These are phyloP conservation scores for Coemansia aciculifera DNA, from an alignment of 192 early-diverging fungal genomes.

Conservation along the genomic window DNA sequence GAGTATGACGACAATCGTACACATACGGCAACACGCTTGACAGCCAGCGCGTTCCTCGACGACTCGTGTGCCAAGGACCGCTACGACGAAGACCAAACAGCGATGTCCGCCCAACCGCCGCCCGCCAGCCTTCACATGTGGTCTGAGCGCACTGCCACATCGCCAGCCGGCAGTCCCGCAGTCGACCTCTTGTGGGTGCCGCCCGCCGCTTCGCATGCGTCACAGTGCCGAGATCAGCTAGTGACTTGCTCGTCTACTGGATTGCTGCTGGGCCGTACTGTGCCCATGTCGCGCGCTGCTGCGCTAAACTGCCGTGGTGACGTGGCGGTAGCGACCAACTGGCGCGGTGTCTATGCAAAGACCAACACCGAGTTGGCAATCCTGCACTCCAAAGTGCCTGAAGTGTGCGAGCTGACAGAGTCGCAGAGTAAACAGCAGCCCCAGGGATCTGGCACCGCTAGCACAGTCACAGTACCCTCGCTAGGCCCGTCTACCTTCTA, in stretches of 20 bases:
- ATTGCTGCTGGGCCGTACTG: slow-evolving; percentile 3
- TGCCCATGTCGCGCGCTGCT: slow-evolving; percentile 28
- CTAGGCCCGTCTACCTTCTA: not conserved
- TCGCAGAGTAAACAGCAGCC: not conserved
- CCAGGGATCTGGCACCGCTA: not conserved
- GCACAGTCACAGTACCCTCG: not conserved
- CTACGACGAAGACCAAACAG: slow-evolving; percentile 23
- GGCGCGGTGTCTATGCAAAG: slow-evolving; percentile 26
- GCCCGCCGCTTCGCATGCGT: slow-evolving; percentile 14
- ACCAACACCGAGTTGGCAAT: slow-evolving; percentile 24
- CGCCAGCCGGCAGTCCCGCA: slow-evolving; percentile 7
- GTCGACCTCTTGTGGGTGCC: slow-evolving; percentile 43
- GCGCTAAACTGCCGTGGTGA: slow-evolving; percentile 37
- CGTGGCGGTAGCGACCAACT: slow-evolving; percentile 46
- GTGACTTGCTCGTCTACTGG: slow-evolving; percentile 17
- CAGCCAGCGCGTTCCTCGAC: slow-evolving; percentile 25
- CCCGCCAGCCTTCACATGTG: slow-evolving; percentile 25
- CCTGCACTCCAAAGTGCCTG: slow-evolving; percentile 32
- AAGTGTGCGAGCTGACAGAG: slow-evolving; percentile 32
- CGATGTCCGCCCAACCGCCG: slow-evolving; percentile 18
- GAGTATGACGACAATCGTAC: slow-evolving; percentile 22
- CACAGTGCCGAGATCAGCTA: slow-evolving; percentile 27
- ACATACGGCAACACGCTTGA: slow-evolving; percentile 4
- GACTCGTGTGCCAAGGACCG: slow-evolving; percentile 32
- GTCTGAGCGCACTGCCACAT: slow-evolving; percentile 16